Evolutionary conservation across 257 asterid species (phyloP).

Genomic region (Solanum paucissectum): DNA sequence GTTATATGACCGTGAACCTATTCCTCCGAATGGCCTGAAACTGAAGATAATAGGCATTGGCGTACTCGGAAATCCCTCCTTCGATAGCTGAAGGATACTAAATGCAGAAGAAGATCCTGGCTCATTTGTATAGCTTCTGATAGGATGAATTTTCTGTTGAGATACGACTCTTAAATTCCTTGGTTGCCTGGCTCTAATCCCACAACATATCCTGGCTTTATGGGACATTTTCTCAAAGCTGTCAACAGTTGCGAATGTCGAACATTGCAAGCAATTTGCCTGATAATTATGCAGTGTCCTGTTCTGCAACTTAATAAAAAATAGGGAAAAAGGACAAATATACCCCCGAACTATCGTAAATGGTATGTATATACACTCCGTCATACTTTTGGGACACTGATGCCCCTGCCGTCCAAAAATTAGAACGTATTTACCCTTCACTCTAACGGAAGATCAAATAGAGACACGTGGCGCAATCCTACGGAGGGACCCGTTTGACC

Average conservation of each 20-base stretch:
- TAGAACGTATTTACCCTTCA: too few relatives aligned
- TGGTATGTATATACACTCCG: too few relatives aligned
- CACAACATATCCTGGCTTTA: slow-evolving; percentile 28
- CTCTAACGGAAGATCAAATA: too few relatives aligned
- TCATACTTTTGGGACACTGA: too few relatives aligned
- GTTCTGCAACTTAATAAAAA: slow-evolving; percentile 39
- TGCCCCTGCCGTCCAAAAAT: too few relatives aligned
- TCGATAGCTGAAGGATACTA: slow-evolving; percentile 17
- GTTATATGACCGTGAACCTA: slow-evolving; percentile 11
- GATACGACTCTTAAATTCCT: slow-evolving; percentile 21
- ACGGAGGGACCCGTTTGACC: too few relatives aligned
- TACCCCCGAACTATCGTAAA: too few relatives aligned
- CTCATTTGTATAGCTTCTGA: slow-evolving; percentile 11
- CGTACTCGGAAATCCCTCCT: slow-evolving; percentile 23
- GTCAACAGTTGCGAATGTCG: slow-evolving; percentile 25
- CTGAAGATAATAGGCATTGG: slow-evolving; percentile 15
- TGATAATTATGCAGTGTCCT: slow-evolving; percentile 29
- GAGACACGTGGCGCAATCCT: too few relatives aligned
- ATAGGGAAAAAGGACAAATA: too few relatives aligned
- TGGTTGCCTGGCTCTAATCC: slow-evolving; percentile 11
- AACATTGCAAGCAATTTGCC: slow-evolving; percentile 21
- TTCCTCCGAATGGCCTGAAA: slow-evolving; percentile 20
- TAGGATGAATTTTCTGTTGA: slow-evolving; percentile 17
- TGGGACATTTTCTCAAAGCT: slow-evolving; percentile 16
- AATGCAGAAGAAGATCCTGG: slow-evolving; percentile 25